These are phyloP conservation scores for Chaetothyriales sp. DNA, from an alignment of 2,329 filamentous ascomycete species.

Conservation along the genomic window DNA sequence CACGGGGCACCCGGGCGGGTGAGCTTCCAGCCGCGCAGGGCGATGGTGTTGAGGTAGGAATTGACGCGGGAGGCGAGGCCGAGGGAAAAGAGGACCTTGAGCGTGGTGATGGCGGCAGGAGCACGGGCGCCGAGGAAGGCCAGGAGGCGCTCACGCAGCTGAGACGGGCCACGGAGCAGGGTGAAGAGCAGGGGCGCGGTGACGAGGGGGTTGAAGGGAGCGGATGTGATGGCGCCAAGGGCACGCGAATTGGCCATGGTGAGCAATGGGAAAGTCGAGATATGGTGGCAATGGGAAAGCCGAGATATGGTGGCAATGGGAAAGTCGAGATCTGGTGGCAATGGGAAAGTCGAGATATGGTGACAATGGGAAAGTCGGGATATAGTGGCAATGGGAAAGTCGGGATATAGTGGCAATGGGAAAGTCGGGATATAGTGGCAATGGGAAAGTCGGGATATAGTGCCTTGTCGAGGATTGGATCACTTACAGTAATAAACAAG, in stretches of 20 bases:
- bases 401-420: no score
- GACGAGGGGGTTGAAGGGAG: constrained; percentile 8
- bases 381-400: no score
- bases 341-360: no score
- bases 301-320: no score
- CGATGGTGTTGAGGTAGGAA: constrained; percentile 39
- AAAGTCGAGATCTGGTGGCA: no score
- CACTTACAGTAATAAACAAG: no score
- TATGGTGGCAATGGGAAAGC: no score
- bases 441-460: neutral
- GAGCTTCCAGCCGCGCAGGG: constrained; percentile 31
- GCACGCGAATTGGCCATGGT: neutral
- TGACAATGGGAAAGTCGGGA: neutral
- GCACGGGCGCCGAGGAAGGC: constrained; percentile 5
- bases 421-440: neutral
- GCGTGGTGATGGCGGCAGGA: constrained; percentile 6
- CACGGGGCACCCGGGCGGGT: constrained; percentile 17
- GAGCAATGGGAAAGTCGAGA: no score
- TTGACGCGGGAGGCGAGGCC: constrained; percentile 39
- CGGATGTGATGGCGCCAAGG: neutral
- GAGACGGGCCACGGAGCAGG: constrained; percentile 10
- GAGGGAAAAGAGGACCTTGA: constrained; percentile 39
- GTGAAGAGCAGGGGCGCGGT: constrained; percentile 11
- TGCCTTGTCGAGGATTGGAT: no score
- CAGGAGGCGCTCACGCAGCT: constrained; percentile 9